Conservation (phyloP, 164 flowering plant species). For the Taxillus chinensis region DNA sequence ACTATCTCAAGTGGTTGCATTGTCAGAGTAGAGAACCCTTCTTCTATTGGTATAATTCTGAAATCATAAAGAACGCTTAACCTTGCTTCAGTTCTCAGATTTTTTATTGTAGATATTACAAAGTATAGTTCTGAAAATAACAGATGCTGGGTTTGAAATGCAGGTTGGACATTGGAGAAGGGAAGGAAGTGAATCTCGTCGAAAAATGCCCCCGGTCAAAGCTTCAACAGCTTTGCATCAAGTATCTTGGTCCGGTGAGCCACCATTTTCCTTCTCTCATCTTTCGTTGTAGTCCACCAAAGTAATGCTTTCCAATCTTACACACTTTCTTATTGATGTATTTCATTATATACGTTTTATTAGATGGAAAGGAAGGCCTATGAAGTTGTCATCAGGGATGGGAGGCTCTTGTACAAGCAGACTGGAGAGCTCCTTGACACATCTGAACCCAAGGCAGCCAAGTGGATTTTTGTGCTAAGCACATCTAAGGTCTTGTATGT, state of each 20-base stretch:
- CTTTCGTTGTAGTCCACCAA: not conserved
- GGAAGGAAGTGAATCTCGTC: constrained; percentile 51
- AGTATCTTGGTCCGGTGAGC: constrained; percentile 68
- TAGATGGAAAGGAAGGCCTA: constrained; percentile 60
- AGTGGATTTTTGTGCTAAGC: constrained; percentile 74
- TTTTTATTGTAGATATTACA: not conserved
- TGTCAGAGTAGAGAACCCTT: constrained; percentile 64
- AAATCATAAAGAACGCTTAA: not conserved
- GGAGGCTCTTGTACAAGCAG: constrained; percentile 40
- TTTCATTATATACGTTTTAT: not conserved
- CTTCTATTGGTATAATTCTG: constrained; percentile 58
- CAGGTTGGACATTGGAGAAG: constrained; percentile 79
- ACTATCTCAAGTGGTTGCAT: constrained; percentile 53
- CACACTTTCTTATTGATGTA: not conserved
- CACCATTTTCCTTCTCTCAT: not conserved
- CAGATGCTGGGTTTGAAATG: constrained; percentile 2
- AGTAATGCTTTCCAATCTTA: too few species aligned
- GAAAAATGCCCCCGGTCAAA: constrained; percentile 60
- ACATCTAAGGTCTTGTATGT: constrained; percentile 46
- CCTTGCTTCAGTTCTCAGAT: not conserved
- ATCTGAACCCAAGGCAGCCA: constrained; percentile 24
- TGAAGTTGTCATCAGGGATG: constrained; percentile 43
- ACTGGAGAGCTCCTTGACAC: constrained; percentile 44
- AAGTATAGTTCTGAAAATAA: constrained; percentile 3
- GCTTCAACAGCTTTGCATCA: constrained; percentile 70